Evolutionary conservation across 1,284 basidiomycete species (phyloP).

Genomic region (Acaromyces ingoldii): DNA sequence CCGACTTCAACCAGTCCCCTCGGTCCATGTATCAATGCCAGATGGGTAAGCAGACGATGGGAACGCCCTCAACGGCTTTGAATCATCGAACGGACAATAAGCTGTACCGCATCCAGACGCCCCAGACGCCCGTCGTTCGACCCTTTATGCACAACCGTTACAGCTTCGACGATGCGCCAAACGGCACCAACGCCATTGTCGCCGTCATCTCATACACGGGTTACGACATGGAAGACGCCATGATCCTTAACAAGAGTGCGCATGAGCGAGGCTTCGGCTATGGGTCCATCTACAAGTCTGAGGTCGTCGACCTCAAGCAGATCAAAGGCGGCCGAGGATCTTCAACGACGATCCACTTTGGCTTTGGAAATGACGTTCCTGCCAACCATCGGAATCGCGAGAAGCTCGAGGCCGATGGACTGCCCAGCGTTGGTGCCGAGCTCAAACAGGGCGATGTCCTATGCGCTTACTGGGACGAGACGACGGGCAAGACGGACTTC

Average conservation of each 20-base stretch:
- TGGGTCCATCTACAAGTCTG: slow-evolving; percentile 93
- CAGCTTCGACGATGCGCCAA: slow-evolving; percentile 97
- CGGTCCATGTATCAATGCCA: slow-evolving; percentile 65
- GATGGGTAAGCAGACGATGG: slow-evolving; percentile 99
- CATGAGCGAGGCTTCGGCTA: slow-evolving; percentile 97
- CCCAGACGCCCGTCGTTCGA: slow-evolving; percentile 91
- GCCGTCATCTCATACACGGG: slow-evolving; percentile 99
- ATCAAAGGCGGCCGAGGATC: slow-evolving; percentile 57
- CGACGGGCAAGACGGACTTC: slow-evolving; percentile 73
- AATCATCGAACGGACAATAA: slow-evolving; percentile 96
- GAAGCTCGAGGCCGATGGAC: slow-evolving; percentile 75
- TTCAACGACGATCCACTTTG: slow-evolving; percentile 67
- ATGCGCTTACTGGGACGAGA: slow-evolving; percentile 77
- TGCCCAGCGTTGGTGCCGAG: slow-evolving; percentile 71
- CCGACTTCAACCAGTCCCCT: slow-evolving; percentile 85
- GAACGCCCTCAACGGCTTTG: slow-evolving; percentile 87
- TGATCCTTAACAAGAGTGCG: slow-evolving; percentile 98
- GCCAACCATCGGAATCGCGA: slow-evolving; percentile 50
- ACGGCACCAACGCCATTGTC: slow-evolving; percentile 95
- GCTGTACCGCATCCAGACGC: slow-evolving; percentile 89
- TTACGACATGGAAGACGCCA: slow-evolving; percentile 99
- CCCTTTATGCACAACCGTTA: slow-evolving; percentile 90
- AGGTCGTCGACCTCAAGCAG: slow-evolving; percentile 84
- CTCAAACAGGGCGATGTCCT: slow-evolving; percentile 70
- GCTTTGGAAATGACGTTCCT: slow-evolving; percentile 60